Percentiles rank a stretch among this genome's conserved stretches.
These are phyloP conservation scores for Hysterangium stoloniferum DNA, from an alignment of 768 basidiomycete species.

Conservation along the genomic window DNA sequence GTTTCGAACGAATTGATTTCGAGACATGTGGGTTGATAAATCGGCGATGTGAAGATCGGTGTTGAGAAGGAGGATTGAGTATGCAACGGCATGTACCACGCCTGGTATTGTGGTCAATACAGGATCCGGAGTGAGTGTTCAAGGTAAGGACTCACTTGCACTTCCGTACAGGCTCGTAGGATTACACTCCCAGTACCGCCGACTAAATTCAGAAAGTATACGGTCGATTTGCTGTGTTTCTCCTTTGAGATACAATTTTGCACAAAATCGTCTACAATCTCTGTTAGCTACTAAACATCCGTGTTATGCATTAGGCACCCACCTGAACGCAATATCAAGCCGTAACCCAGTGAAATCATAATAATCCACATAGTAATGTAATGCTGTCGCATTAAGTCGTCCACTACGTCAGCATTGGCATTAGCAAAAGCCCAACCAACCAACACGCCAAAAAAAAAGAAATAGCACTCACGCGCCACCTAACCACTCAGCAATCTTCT, in stretches of 20 bases:
- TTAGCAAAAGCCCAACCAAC: slow-evolving; percentile 4
- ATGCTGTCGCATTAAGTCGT: slow-evolving; percentile 62
- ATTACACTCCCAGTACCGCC: slow-evolving; percentile 90
- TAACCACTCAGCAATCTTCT: slow-evolving; percentile 95
- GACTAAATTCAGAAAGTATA: slow-evolving; percentile 86
- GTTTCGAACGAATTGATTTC: slow-evolving; percentile 85
- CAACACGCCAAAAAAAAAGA: slow-evolving; percentile 4
- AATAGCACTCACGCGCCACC: slow-evolving; percentile 71
- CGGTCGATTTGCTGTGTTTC: slow-evolving; percentile 98
- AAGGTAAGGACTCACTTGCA: slow-evolving; percentile 50
- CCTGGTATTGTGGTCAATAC: slow-evolving; percentile 35
- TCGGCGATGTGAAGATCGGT: slow-evolving; percentile 98
- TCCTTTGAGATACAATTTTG: slow-evolving; percentile 87
- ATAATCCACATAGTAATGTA: slow-evolving; percentile 76
- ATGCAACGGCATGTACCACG: slow-evolving; percentile 91
- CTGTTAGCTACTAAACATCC: background rate
- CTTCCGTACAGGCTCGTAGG: slow-evolving; percentile 73
- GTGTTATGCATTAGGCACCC: slow-evolving; percentile 4
- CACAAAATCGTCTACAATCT: slow-evolving; percentile 64
- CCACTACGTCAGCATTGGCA: slow-evolving; percentile 52
- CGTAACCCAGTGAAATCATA: slow-evolving; percentile 83
- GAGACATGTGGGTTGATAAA: slow-evolving; percentile 81
- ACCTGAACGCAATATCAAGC: slow-evolving; percentile 89
- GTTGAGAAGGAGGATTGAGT: slow-evolving; percentile 89
- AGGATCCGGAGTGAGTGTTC: slow-evolving; percentile 5